These are phyloP conservation scores for Rauvolfia tetraphylla DNA, from an alignment of 257 asterid species.

Conservation along the genomic window DNA sequence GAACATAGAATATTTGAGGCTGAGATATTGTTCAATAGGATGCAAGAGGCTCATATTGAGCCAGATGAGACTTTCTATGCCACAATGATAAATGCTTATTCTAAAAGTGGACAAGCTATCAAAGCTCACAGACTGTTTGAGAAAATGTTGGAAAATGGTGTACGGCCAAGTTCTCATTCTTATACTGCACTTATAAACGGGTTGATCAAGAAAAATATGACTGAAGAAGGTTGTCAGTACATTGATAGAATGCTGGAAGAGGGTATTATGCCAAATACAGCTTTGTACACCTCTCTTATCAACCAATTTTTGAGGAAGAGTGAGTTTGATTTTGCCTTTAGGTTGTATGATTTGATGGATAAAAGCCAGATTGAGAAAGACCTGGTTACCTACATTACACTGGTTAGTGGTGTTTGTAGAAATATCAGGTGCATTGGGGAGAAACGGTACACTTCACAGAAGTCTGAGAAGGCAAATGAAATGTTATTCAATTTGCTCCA, in stretches of 20 bases:
- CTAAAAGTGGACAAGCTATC: constrained; percentile 44
- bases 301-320: constrained; percentile 53
- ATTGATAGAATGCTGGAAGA: constrained; percentile 57
- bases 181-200: constrained; percentile 57
- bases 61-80: constrained; percentile 48
- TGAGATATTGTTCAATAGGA: constrained; percentile 36
- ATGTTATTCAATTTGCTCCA: constrained; percentile 38
- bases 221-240: constrained; percentile 36
- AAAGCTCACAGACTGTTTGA: constrained; percentile 42
- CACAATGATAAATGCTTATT: constrained; percentile 57
- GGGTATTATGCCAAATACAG: constrained; percentile 51
- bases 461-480: constrained; percentile 32
- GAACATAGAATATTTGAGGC: constrained; percentile 42
- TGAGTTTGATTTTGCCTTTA: constrained; percentile 43
- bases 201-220: constrained; percentile 57
- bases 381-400: constrained; percentile 38
- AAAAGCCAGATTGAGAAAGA: constrained; percentile 43
- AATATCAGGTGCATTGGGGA: constrained; percentile 32
- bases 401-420: constrained; percentile 51
- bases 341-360: constrained; percentile 56
- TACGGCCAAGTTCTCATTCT: constrained; percentile 45
- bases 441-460: constrained; percentile 29
- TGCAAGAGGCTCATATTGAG: constrained; percentile 42
- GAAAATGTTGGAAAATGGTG: constrained; percentile 37
- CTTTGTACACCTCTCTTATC: constrained; percentile 53